Base-by-base conservation (phyloP, 2,329 filamentous ascomycete species). In the Endocalyx cinctus region DNA sequence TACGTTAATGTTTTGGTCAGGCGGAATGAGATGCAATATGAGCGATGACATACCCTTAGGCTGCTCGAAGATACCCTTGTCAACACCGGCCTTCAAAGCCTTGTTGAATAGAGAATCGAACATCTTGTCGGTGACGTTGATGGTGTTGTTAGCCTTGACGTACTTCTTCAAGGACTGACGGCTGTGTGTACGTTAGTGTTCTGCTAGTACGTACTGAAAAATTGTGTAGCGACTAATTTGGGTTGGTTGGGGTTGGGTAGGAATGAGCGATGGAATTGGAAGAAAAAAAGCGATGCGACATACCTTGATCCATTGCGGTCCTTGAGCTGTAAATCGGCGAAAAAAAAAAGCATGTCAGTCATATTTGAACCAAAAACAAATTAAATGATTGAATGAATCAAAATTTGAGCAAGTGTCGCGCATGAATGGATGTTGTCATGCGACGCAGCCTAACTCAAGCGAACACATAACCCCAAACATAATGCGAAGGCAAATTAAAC, bases 41-140 rank as follows among this genome's bases (percentile, higher is more conserved):
- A n/a, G 10, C 8, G 12, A 18, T n/a, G 16, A 46, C 39, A 28
- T 74, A 87, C 87, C 88, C 79, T 95, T 95, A 56, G 88, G 89
- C 62, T 90, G 87, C 57, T 81, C 75, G 59, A 95, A 95, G 53
- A 85, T 74, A 43, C 85, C 86, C 73, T 84, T 88, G 55, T 94
- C 86, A 51, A 89, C 87, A 62, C 88, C 88, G 39, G 71, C 67
- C 59, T 75, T 70, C 57, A 86, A 70, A 35, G 81, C 81, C 55
- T 76, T 77, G 72, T 84, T 85, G 70, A 86, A 80, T 49, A 82
- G 74, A 46, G 66, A 66, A 36, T 57, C 74, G 63, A 79, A 79
- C 74, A 77, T 77, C 53, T 68, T 68, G 58, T 70, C 67, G 23
- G 51, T 38, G 27, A 50, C 52, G 23, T 39, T 55, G 36, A 59